Conservation (phyloP, 2,329 filamentous ascomycete species). For the Nigrograna mackinnonii region DNA sequence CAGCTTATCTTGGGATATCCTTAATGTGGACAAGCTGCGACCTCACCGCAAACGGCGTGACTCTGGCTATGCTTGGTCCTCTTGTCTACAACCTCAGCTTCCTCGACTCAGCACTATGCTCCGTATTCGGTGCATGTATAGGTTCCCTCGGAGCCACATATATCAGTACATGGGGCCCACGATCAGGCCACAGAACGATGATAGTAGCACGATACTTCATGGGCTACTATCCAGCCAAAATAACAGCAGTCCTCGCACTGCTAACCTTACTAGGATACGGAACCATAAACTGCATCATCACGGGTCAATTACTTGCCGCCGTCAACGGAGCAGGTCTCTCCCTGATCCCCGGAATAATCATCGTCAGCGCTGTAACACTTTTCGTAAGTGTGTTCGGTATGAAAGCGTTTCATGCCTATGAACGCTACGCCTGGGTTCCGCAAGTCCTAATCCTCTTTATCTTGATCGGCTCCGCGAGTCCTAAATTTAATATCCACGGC, state of each 20-base stretch:
- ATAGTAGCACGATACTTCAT: conserved; percentile 59
- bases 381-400: conserved; percentile 28
- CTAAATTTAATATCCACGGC: conserved; percentile 57
- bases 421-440: conserved; percentile 26
- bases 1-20: too few relatives aligned
- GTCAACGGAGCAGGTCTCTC: conserved; percentile 59
- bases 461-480: conserved; percentile 28
- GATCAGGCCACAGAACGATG: conserved; percentile 17
- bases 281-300: conserved; percentile 62
- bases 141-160: conserved; percentile 24
- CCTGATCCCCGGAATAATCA: conserved; percentile 63
- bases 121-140: conserved; percentile 25
- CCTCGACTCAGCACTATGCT: conserved; percentile 20
- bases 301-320: conserved; percentile 64
- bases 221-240: conserved; percentile 66
- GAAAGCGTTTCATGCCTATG: conserved; percentile 28
- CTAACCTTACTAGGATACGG: conserved; percentile 61
- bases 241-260: conserved; percentile 58
- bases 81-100: conserved; percentile 22
- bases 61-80: conserved; percentile 24
- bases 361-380: conserved; percentile 48
- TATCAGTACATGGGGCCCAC: conserved; percentile 24
- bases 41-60: conserved; percentile 60
- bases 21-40: too few relatives aligned
- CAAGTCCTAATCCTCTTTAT: conserved; percentile 26